Evolutionary conservation across 2,329 filamentous ascomycete species (phyloP).

Genomic region (Xylariaceae sp.): DNA sequence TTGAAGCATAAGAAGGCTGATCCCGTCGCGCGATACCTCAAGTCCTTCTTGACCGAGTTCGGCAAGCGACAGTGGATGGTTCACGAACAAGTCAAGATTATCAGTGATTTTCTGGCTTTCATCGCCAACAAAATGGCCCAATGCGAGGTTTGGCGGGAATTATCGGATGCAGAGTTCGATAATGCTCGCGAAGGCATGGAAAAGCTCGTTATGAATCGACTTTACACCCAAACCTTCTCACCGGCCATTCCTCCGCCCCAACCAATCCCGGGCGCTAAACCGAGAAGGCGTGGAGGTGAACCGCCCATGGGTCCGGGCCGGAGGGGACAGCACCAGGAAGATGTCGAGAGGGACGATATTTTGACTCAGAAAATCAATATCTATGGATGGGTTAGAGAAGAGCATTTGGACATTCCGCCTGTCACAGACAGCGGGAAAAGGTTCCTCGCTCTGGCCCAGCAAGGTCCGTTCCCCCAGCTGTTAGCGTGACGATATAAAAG

Average conservation of each 20-base stretch:
- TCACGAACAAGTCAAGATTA: constrained; percentile 98
- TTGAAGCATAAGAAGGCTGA: constrained; percentile 95
- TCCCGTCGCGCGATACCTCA: constrained; percentile 89
- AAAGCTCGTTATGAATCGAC: constrained; percentile 96
- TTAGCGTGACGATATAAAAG: constrained; percentile 5
- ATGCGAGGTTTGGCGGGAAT: constrained; percentile 93
- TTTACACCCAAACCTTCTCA: constrained; percentile 95
- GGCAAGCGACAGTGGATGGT: constrained; percentile 99
- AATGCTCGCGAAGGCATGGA: constrained; percentile 99
- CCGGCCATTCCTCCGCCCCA: constrained; percentile 83
- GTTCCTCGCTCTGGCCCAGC: constrained; percentile 83
- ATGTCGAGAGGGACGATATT: constrained; percentile 94
- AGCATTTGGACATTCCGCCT: constrained; percentile 86
- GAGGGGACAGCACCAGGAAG: constrained; percentile 92
- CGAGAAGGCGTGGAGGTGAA: constrained; percentile 63
- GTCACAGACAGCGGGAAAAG: constrained; percentile 80
- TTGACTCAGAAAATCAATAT: constrained; percentile 94
- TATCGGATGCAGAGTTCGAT: constrained; percentile 95
- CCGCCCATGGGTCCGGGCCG: constrained; percentile 72
- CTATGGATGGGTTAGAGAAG: constrained; percentile 89
- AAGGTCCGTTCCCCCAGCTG: constrained; percentile 50
- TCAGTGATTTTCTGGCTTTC: constrained; percentile 91
- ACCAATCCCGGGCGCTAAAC: constrained; percentile 62
- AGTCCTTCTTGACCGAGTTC: constrained; percentile 92
- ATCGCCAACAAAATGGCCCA: constrained; percentile 98